A percentile compares a stretch with the other conserved stretches of the same genome.
Conservation (phyloP, 345 rosid genomes). For the Passiflora organensis region DNA sequence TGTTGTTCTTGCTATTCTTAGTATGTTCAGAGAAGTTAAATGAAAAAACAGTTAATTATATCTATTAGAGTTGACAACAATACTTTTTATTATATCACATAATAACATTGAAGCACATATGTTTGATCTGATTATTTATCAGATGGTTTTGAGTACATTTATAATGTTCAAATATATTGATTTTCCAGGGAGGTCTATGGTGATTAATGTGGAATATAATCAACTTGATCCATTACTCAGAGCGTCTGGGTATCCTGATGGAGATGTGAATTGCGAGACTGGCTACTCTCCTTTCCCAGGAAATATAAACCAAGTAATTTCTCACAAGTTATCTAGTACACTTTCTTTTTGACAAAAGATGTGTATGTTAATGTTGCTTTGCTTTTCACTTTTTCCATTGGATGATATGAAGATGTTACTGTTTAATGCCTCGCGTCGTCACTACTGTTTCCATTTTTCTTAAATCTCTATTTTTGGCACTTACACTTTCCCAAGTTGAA, state of each 20-base stretch:
- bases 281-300: conserved; percentile 98
- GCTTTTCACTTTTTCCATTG: neutral
- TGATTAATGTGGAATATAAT: conserved; percentile 95
- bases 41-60: too few relatives aligned
- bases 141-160: neutral
- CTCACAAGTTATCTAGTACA: conserved; percentile 4
- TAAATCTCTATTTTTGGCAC: too few relatives aligned
- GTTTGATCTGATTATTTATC: neutral
- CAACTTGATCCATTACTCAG: conserved; percentile 97
- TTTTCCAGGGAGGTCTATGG: conserved; percentile 82
- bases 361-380: neutral
- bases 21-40: too few relatives aligned
- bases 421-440: too few relatives aligned
- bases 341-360: neutral
- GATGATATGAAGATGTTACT: neutral
- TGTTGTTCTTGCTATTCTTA: too few relatives aligned
- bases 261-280: conserved; percentile 85
- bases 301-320: conserved; percentile 86
- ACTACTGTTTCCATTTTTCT: too few relatives aligned
- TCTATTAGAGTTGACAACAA: too few relatives aligned
- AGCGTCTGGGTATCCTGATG: conserved; percentile 78
- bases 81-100: too few relatives aligned
- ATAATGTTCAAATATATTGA: conserved; percentile 3
- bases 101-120: neutral
- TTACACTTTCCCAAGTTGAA: too few relatives aligned